These are phyloP conservation scores for Kwoniella pini DNA, from an alignment of 768 basidiomycete genomes.

Conservation along the genomic window DNA sequence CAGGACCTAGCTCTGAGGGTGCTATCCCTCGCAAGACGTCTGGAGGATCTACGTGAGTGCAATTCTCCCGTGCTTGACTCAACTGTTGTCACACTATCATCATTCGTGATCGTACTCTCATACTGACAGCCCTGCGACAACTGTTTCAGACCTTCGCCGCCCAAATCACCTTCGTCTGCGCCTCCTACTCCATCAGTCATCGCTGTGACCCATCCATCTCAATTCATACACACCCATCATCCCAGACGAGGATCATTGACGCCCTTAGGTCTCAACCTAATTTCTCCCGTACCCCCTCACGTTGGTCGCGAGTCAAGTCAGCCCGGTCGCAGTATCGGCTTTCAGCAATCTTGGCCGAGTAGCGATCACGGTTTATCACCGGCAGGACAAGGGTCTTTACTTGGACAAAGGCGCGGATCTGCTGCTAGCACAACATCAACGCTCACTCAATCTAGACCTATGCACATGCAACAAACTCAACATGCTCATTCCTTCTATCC, in stretches of 20 bases:
- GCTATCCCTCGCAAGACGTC: conserved; percentile 24
- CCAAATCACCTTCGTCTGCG: conserved; percentile 42
- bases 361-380: not conserved
- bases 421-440: conserved; percentile 38
- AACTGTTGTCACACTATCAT: not conserved
- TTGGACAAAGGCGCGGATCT: conserved; percentile 25
- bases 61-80: not conserved
- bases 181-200: conserved; percentile 42
- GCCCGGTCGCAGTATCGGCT: conserved; percentile 13
- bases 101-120: not conserved
- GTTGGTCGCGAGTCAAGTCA: conserved; percentile 7
- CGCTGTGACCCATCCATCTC: conserved; percentile 45
- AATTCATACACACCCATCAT: conserved; percentile 54
- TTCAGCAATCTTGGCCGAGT: conserved; percentile 7
- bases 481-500: conserved; percentile 14
- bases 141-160: conserved; percentile 4
- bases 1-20: conserved; percentile 40
- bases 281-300: conserved; percentile 47
- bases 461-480: not conserved
- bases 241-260: conserved; percentile 51
- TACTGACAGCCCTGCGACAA: not conserved
- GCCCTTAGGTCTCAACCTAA: conserved; percentile 50
- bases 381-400: not conserved
- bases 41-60: not conserved
- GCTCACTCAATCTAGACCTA: conserved; percentile 37